Evolutionary conservation across 176 grass and related monocot genomes (phyloP), one percentile per base, ranked within the genome.

Genomic region (Triticum dicoccoides): DNA sequence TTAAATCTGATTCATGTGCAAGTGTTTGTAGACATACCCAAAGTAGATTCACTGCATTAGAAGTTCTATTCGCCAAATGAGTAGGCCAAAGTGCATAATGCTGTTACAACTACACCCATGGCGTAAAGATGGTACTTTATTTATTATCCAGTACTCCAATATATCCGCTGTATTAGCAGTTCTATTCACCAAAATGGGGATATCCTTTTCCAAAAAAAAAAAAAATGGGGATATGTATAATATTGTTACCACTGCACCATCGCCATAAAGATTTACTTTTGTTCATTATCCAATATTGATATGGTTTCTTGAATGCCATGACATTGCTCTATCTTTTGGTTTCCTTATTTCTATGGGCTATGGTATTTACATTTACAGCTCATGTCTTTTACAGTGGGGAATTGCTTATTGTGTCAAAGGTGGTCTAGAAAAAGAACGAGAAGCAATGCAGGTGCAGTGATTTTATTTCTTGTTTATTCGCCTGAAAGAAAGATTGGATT

Each of bases 341-440:
- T 58, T 44, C 34, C 8, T 80, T 75, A 35, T 79, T 12, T 5
- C 3, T 4, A 1, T 56, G 67, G 27, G 10, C 44, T 45, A 45
- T 56, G 67, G 27, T 71, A 58, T 44, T 25, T 73, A 73, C 6
- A 44, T 29, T 65, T 78, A 86, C 6, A 80, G 34, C 79, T 84
- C 9, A 34, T 87, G 77, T 67, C 81, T 67, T 52, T 84, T 67
- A 76, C 86, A 98, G 96, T 98, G 96, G 96, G 96, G 96, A 38
- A 92, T 89, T 65, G 96, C 96, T 79, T 98, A 95, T 82, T 98
- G 93, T 67, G 90, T 98, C 61, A 89, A 87, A 81, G 96, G 93
- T 68, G 88, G 83, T 30, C 69, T n/a, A 65, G 88, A 98, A 75
- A 93, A 93, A 80, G 89, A 94, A 82, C 76, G 7, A 23, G 87